Base-by-base conservation (phyloP, 129 eudicot species). In the Flaveria trinervia region DNA sequence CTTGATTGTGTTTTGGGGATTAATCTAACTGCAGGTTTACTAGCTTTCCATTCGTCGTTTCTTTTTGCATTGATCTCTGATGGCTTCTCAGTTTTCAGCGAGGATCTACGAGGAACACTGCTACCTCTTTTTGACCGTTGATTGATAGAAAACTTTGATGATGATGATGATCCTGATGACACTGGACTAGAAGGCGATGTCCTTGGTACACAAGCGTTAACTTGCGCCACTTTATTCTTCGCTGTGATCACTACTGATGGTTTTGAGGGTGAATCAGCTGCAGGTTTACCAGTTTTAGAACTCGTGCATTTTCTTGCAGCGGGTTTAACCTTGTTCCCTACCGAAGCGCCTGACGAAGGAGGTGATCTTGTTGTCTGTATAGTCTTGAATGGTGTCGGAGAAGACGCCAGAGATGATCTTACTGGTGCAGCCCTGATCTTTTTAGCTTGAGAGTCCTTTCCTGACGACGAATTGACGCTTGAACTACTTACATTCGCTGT, bases 401-500 rank as follows among this genome's bases (percentile, higher is more conserved):
- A 61, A 61, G 43, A 26, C 4, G 68, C 12, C 1, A 44, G 9
- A 61, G 41, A 36, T 5, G 41, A 36, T 36, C n/a, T 17, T 3
- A 3, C 43, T 14, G 41, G 61, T 10, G 13, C 71, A 48, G 52
- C 65, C 65, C 43, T 71, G 6, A 6, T 36, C 25, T 70, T 79
- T 61, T 79, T 71, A 18, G 77, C 36, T 74, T 45, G 25, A 33
- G 69, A 70, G 49, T 79, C 87, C 78, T 79, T 77, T 44, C 26
- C 50, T 22, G 79, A 57, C 39, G 85, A 57, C 36, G 23, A n/a
- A 45, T 70, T 70, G 71, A 70, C 12, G 72, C 69, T 77, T 46
- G 84, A 48, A 73, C 46, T 85, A 25, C 59, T 67, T 12, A 44
- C 39, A 11, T 56, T 81, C 39, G 88, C 80, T 55, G 80, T n/a